These are phyloP conservation scores for Kwoniella sp. DNA, from an alignment of 768 basidiomycete species.

Conservation along the genomic window DNA sequence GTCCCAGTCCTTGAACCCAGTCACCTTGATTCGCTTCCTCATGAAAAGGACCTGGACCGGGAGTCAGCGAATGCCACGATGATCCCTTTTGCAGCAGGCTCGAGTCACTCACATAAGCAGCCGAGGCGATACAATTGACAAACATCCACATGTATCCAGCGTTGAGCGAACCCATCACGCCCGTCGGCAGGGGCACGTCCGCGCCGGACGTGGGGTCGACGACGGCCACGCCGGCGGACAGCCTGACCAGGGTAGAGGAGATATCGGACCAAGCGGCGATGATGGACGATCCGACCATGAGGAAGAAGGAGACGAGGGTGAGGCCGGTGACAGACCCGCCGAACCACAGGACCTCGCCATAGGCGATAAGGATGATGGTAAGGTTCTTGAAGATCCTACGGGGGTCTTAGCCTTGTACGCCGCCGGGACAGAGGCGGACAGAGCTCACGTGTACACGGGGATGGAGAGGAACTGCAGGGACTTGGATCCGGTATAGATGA, in stretches of 20 bases:
- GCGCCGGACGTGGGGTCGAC: slow-evolving; percentile 45
- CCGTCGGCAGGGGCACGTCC: slow-evolving; percentile 37
- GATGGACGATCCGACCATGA: slow-evolving; percentile 94
- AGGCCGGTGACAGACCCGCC: slow-evolving; percentile 80
- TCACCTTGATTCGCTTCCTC: slow-evolving; percentile 92
- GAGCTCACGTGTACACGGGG: slow-evolving; percentile 74
- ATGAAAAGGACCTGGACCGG: slow-evolving; percentile 74
- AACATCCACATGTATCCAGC: slow-evolving; percentile 96
- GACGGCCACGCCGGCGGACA: slow-evolving; percentile 36
- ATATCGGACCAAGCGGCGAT: slow-evolving; percentile 97
- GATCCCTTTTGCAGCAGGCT: neutral
- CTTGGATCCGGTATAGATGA: slow-evolving; percentile 98
- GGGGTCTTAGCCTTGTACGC: neutral
- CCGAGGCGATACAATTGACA: slow-evolving; percentile 81
- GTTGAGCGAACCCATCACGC: slow-evolving; percentile 57
- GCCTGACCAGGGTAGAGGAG: slow-evolving; percentile 51
- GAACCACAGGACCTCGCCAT: slow-evolving; percentile 96
- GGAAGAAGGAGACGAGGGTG: slow-evolving; percentile 79
- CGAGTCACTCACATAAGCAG: slow-evolving; percentile 68
- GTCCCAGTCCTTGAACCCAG: slow-evolving; percentile 96
- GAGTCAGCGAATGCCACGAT: neutral
- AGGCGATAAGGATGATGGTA: slow-evolving; percentile 96
- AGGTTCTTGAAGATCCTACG: slow-evolving; percentile 90
- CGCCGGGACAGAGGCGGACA: neutral
- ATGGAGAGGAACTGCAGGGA: slow-evolving; percentile 97